Conservation (phyloP, 768 basidiomycete genomes). For the Rossbeevera mucosa region DNA sequence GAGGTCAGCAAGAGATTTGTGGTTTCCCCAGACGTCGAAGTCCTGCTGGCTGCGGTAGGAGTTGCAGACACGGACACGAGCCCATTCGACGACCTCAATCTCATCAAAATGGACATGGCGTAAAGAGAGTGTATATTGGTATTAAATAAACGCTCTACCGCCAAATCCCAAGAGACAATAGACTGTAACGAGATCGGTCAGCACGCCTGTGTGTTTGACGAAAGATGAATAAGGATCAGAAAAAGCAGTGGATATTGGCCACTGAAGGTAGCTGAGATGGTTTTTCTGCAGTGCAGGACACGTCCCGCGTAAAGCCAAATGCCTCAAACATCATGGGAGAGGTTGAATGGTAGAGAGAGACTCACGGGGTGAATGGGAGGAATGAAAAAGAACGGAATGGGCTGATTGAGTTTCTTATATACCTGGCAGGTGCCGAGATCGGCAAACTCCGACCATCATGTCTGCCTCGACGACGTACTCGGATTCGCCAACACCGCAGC, state of each 20-base stretch:
- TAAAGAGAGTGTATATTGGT: not conserved
- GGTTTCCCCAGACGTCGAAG: conserved; percentile 78
- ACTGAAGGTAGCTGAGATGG: conserved; percentile 90
- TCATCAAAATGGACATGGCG: conserved; percentile 51
- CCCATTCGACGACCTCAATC: conserved; percentile 38
- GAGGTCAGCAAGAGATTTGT: conserved; percentile 83
- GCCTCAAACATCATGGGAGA: conserved; percentile 81
- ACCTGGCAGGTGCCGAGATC: conserved; percentile 4
- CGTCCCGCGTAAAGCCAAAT: conserved; percentile 82
- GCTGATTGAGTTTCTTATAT: conserved; percentile 18
- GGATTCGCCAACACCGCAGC: conserved; percentile 31
- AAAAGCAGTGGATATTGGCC: conserved; percentile 42
- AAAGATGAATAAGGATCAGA: conserved; percentile 31
- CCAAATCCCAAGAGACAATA: not conserved
- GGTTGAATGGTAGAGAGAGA: conserved; percentile 33
- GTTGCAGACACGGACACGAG: conserved; percentile 37
- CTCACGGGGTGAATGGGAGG: not conserved
- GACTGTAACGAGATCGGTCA: conserved; percentile 27
- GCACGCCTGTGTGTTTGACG: not conserved
- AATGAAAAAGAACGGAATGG: not conserved
- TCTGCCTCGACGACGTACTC: conserved; percentile 30
- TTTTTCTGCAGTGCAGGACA: conserved; percentile 73
- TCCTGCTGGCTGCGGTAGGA: conserved; percentile 65
- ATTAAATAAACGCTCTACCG: not conserved
- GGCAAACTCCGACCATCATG: conserved; percentile 32